phyloP scores from a whole-genome alignment of 2,329 filamentous ascomycete species.

The Diaporthe aspalathi region DNA sequence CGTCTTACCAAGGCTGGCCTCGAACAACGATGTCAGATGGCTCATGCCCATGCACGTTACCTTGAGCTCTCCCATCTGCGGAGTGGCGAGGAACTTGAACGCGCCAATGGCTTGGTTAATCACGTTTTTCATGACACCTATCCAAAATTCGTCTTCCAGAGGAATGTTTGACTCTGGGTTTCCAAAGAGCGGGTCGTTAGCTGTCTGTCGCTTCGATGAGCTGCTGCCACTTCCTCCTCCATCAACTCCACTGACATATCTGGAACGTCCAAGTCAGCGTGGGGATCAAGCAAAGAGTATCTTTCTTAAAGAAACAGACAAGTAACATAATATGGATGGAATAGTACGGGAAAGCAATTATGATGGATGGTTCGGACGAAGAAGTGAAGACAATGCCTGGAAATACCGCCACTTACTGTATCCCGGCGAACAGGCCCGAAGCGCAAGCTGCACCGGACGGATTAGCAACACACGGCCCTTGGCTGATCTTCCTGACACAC shows the following conservation, averaged over 20 bases:
- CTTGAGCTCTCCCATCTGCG: neutral
- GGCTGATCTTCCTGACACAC: neutral
- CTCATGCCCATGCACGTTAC: constrained; percentile 1
- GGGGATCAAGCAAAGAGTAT: neutral
- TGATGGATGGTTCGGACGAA: too few species aligned
- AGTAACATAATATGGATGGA: too few species aligned
- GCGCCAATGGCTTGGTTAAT: constrained; percentile 6
- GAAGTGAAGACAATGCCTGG: neutral
- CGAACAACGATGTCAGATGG: constrained; percentile 2
- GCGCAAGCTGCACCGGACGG: neutral
- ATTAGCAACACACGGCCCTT: neutral
- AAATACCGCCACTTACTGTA: neutral
- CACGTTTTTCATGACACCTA: constrained; percentile 6
- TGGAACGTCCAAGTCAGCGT: neutral
- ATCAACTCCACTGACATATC: neutral
- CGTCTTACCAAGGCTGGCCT: neutral
- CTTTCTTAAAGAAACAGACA: too few species aligned
- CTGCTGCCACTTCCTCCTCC: neutral
- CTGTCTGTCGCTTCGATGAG: constrained; percentile 1
- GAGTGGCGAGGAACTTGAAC: constrained; percentile 10
- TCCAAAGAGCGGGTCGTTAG: constrained; percentile 5
- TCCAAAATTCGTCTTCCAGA: constrained; percentile 6
- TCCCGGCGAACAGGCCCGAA: neutral
- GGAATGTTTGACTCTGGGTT: constrained; percentile 7
- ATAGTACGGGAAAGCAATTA: neutral